Evolutionary conservation across 2,329 filamentous ascomycete species (phyloP), one percentile per base, ranked within the genome.

Genomic region (Delphinella strobiligena): DNA sequence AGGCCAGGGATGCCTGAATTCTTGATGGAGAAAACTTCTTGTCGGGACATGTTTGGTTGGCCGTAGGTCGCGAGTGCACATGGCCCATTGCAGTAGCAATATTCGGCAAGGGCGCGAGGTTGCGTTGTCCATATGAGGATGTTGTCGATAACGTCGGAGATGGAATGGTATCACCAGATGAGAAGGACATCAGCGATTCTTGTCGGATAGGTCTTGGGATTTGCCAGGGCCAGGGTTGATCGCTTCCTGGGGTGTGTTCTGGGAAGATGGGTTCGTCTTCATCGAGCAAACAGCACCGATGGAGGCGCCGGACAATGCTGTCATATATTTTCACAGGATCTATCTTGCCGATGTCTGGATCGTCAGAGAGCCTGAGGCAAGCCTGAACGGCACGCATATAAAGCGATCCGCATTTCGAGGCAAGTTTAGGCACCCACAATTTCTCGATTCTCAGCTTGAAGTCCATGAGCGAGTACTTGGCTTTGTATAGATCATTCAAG

Each of bases 341-440:
- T 9, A 41, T 15, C n/a, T 19, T 24, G 46, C 32, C 41, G 11
- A 43, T 47, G 24, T 49, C 47, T 19, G 47, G 43, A 12, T 51
- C 47, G 31, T 86, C 80, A 2, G 80, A 76, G n/a, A 80, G 78
- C 42, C 69, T 69, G 67, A 81, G 78, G 50, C 82, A 87, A 3
- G 74, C 69, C 52, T 82, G 73, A 2, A 85, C 81, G 1, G 80
- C 82, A 52, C 78, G 80, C 71, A 78, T 80, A 57, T 86, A 89
- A 0, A 82, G 67, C 5, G 75, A 81, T 11, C 82, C 82, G 48
- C 82, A 87, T 53, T 75, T 74, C 3, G 75, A 72, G 0, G 77
- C 71, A 2, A 86, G 62, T 46, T 75, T 73, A 1, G 77, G 69
- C 2, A 83, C 68, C 50, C 76, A 80, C 1, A 78, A 66, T 47